Percentiles rank a stretch among this genome's conserved stretches.
phyloP scores from a whole-genome alignment of 495 filamentous ascomycete species.

The Ramalina peruviana region DNA sequence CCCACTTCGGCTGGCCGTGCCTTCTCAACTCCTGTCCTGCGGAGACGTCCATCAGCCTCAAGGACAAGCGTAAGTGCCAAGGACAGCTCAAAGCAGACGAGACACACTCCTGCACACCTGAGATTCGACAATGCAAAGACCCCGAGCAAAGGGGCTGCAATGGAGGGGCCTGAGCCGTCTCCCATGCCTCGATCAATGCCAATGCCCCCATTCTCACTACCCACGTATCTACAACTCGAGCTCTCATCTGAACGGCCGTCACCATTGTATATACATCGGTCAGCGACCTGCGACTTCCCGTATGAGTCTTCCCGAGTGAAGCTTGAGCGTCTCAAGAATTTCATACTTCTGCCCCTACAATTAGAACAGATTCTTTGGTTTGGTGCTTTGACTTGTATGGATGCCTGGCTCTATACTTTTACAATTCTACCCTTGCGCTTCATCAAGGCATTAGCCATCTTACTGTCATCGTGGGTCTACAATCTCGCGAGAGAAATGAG shows the following conservation, averaged over 20 bases:
- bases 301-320: constrained; percentile 97
- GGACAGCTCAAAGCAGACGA: constrained; percentile 7
- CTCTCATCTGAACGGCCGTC: constrained; percentile 69
- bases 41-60: constrained; percentile 22
- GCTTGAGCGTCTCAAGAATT: constrained; percentile 83
- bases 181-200: constrained; percentile 60
- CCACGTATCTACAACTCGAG: constrained; percentile 79
- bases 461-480: constrained; percentile 57
- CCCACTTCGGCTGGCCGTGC: constrained; percentile 19
- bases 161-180: constrained; percentile 38
- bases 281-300: constrained; percentile 56
- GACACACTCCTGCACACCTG: constrained; percentile 16
- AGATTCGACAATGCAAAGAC: constrained; percentile 28
- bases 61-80: constrained; percentile 4
- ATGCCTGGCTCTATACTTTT: constrained; percentile 95
- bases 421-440: constrained; percentile 90
- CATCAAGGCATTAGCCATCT: constrained; percentile 61
- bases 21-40: constrained; percentile 24
- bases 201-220: constrained; percentile 71
- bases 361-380: constrained; percentile 82
- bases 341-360: constrained; percentile 63
- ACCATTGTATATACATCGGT: constrained; percentile 75
- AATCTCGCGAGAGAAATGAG: constrained; percentile 49
- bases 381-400: constrained; percentile 77
- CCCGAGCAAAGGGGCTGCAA: constrained; percentile 16